Percentiles rank a stretch among this genome's conserved stretches.
Evolutionary conservation across 2,329 filamentous ascomycete genomes (phyloP).

Genomic region (Aspergillus cejpii): DNA sequence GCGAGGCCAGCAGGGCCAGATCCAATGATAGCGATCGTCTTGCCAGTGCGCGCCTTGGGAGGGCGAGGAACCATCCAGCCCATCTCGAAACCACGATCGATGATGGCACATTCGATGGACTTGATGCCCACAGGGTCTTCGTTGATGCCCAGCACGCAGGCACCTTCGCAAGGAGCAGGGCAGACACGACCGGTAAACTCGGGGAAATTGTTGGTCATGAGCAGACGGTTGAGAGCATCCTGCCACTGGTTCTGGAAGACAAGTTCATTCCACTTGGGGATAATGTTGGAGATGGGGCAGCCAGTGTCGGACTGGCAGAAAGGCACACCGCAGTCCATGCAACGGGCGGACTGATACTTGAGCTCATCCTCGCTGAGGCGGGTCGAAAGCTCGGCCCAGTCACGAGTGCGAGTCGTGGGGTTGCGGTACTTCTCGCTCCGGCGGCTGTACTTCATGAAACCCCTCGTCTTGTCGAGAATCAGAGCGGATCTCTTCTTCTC

Average conservation of each 20-base stretch:
- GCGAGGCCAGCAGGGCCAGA: slow-evolving; percentile 89
- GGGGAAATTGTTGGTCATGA: slow-evolving; percentile 98
- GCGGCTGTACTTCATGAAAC: slow-evolving; percentile 95
- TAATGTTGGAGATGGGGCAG: slow-evolving; percentile 95
- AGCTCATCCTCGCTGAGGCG: slow-evolving; percentile 89
- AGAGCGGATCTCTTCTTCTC: slow-evolving; percentile 87
- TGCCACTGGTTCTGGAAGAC: slow-evolving; percentile 73
- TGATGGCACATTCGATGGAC: slow-evolving; percentile 95
- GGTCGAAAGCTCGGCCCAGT: slow-evolving; percentile 86
- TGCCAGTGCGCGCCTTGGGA: slow-evolving; percentile 74
- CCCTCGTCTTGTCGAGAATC: slow-evolving; percentile 93
- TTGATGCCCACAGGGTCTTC: slow-evolving; percentile 97
- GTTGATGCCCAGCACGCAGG: slow-evolving; percentile 92
- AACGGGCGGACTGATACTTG: slow-evolving; percentile 92
- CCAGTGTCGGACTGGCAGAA: slow-evolving; percentile 97
- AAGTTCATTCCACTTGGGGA: slow-evolving; percentile 91
- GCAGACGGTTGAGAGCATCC: slow-evolving; percentile 80
- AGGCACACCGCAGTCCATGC: slow-evolving; percentile 98
- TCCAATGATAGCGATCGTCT: slow-evolving; percentile 81
- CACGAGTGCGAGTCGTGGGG: slow-evolving; percentile 74
- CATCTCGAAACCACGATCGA: slow-evolving; percentile 95
- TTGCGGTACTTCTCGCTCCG: slow-evolving; percentile 89
- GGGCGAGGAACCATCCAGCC: slow-evolving; percentile 90
- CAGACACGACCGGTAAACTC: slow-evolving; percentile 97
- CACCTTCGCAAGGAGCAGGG: slow-evolving; percentile 91